Conservation (phyloP, 2,329 filamentous ascomycete species). For the Escovopsis sp. region DNA sequence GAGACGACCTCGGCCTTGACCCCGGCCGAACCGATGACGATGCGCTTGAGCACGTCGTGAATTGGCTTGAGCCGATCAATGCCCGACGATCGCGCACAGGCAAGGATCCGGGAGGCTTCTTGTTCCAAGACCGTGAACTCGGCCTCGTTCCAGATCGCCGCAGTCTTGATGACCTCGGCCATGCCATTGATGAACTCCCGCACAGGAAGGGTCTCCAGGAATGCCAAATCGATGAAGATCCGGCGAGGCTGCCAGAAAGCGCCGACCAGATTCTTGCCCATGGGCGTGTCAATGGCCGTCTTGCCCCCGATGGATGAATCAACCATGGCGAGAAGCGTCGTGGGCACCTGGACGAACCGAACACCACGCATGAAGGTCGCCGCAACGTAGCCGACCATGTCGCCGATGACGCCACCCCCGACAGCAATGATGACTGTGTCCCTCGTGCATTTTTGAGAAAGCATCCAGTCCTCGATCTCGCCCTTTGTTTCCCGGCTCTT, state of each 20-base stretch:
- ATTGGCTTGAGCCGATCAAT: conserved; percentile 54
- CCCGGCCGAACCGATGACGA: conserved; percentile 78
- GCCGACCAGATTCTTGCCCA: conserved; percentile 91
- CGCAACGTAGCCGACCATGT: conserved; percentile 94
- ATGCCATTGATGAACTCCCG: conserved; percentile 97
- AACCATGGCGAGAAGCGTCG: conserved; percentile 89
- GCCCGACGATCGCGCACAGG: conserved; percentile 19
- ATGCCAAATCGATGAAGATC: conserved; percentile 87
- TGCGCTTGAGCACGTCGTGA: conserved; percentile 52
- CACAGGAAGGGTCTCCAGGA: conserved; percentile 77
- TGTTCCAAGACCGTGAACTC: conserved; percentile 78
- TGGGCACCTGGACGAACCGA: conserved; percentile 91
- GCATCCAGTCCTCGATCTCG: conserved; percentile 94
- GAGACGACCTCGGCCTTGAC: conserved; percentile 94
- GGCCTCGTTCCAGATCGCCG: conserved; percentile 82
- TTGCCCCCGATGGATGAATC: conserved; percentile 97
- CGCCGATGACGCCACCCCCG: conserved; percentile 91
- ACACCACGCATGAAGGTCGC: conserved; percentile 98
- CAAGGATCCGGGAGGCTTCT: conserved; percentile 61
- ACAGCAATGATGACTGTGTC: conserved; percentile 92
- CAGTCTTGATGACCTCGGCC: conserved; percentile 96
- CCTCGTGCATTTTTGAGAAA: conserved; percentile 78
- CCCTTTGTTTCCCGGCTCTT: conserved; percentile 90
- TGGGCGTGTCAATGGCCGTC: conserved; percentile 90
- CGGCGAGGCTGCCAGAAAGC: conserved; percentile 92